Conservation (phyloP, 345 rosid genomes). For the Odontarrhena argentea region DNA sequence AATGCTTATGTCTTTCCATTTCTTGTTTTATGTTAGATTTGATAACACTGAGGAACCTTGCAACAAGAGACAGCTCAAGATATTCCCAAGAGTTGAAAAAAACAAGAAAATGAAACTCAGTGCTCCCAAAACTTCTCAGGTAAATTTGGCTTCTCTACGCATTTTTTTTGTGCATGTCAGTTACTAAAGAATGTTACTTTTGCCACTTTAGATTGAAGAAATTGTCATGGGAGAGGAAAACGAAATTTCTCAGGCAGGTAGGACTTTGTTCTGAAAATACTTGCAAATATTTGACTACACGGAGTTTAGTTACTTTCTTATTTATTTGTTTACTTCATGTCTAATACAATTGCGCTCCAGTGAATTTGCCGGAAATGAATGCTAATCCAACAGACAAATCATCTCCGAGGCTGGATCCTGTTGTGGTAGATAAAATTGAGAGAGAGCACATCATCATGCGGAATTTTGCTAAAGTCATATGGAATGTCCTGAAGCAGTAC, state of each 20-base stretch:
- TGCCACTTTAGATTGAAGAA: conserved; percentile 50
- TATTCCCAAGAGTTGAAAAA: conserved; percentile 49
- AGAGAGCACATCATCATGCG: conserved; percentile 57
- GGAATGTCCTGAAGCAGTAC: conserved; percentile 79
- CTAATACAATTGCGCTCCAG: conserved; percentile 38
- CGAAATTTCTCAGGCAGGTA: conserved; percentile 46
- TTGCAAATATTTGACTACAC: conserved; percentile 2
- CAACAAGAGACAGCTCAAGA: conserved; percentile 63
- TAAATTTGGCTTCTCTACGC: conserved; percentile 34
- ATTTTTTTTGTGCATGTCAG: background rate
- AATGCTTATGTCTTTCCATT: conserved; percentile 18
- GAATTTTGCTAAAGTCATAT: conserved; percentile 70
- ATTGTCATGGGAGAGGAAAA: conserved; percentile 29
- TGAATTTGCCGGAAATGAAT: conserved; percentile 30
- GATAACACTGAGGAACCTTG: conserved; percentile 55
- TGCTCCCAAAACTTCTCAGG: conserved; percentile 48
- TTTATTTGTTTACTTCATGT: conserved; percentile 17
- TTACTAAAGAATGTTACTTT: conserved; percentile 5
- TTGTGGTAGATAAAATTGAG: conserved; percentile 42
- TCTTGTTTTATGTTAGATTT: conserved; percentile 52
- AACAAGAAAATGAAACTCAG: conserved; percentile 60
- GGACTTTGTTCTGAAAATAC: conserved; percentile 17
- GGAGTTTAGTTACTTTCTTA: conserved; percentile 5
- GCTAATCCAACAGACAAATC: conserved; percentile 20
- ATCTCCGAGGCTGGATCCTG: conserved; percentile 32